A percentile compares a stretch with the other conserved stretches of the same genome.
phyloP scores from a whole-genome alignment of 1,284 basidiomycete genomes.

The Termitomyces sp. region DNA sequence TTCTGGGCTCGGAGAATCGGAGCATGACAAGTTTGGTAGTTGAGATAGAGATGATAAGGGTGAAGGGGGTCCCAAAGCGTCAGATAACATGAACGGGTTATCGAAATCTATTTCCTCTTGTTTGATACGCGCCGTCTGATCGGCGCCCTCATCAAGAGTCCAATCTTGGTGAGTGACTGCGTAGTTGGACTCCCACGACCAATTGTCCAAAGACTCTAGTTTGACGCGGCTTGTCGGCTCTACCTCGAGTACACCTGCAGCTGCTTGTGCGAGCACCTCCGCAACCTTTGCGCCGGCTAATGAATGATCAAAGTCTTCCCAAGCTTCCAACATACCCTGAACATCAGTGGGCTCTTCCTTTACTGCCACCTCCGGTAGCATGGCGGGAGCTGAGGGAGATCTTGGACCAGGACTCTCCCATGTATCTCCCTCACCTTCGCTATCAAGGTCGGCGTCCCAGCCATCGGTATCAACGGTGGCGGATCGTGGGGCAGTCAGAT shows the following conservation, averaged over 20 bases:
- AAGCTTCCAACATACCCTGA: conserved; percentile 56
- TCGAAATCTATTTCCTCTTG: conserved; percentile 40
- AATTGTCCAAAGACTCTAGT: conserved; percentile 40
- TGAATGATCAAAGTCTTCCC: conserved; percentile 52
- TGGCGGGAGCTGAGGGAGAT: conserved; percentile 45
- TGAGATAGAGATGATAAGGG: conserved; percentile 24
- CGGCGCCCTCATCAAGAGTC: conserved; percentile 23
- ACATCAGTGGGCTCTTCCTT: conserved; percentile 60
- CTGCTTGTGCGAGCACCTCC: conserved; percentile 35
- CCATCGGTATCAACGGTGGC: conserved; percentile 22
- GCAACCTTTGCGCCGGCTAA: conserved; percentile 32
- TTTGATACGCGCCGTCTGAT: conserved; percentile 30
- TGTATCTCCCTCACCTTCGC: conserved; percentile 44
- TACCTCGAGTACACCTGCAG: conserved; percentile 26
- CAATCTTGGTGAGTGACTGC: conserved; percentile 17
- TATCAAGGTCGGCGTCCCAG: conserved; percentile 38
- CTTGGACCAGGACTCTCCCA: conserved; percentile 57
- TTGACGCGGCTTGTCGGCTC: conserved; percentile 31
- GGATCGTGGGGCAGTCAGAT: conserved; percentile 23
- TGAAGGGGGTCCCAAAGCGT: conserved; percentile 15
- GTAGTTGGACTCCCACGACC: conserved; percentile 40
- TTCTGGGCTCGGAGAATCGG: conserved; percentile 18
- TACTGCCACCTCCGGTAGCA: conserved; percentile 34
- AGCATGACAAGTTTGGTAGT: conserved; percentile 22
- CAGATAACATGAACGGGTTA: conserved; percentile 23